A percentile compares a stretch with the other conserved stretches of the same genome.
phyloP scores from a whole-genome alignment of 257 asterid genomes.

The Solanum paucissectum region DNA sequence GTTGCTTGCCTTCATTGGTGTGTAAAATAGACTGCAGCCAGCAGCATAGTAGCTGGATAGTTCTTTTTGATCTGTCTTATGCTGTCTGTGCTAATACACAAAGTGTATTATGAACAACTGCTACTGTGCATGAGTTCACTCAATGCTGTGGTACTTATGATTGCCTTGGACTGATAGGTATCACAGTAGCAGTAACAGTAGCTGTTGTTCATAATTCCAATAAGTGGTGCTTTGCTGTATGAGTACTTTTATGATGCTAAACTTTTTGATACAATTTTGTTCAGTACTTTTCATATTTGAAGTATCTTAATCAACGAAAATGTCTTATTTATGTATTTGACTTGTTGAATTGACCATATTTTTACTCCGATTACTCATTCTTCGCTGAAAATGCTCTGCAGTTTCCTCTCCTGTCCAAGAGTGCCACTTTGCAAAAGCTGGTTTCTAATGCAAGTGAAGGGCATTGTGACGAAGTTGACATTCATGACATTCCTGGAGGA shows the following conservation, averaged over 20 bases:
- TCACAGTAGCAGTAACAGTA: not conserved
- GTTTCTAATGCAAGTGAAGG: conserved; percentile 51
- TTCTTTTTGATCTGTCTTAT: not conserved
- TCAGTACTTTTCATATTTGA: not conserved
- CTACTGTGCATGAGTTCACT: not conserved
- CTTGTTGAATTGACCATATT: not conserved
- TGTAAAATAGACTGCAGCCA: not conserved
- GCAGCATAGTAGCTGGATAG: not conserved
- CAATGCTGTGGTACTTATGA: not conserved
- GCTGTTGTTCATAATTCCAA: not conserved
- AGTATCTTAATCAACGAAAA: not conserved
- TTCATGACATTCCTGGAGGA: conserved; percentile 86
- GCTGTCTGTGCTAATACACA: not conserved
- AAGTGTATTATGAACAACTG: not conserved
- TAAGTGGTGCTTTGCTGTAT: not conserved
- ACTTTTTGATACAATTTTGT: not conserved
- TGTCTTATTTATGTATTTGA: not conserved
- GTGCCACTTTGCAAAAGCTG: conserved; percentile 59
- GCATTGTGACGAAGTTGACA: conserved; percentile 44
- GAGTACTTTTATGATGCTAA: not conserved
- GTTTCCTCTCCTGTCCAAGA: conserved; percentile 92
- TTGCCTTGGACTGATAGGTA: not conserved
- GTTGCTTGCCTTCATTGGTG: not conserved
- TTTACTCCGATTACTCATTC: conserved; percentile 3
- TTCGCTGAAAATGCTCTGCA: conserved; percentile 22